These are phyloP conservation scores for Colletotrichum chrysophilum DNA, from an alignment of 2,329 filamentous ascomycete genomes.

Conservation along the genomic window DNA sequence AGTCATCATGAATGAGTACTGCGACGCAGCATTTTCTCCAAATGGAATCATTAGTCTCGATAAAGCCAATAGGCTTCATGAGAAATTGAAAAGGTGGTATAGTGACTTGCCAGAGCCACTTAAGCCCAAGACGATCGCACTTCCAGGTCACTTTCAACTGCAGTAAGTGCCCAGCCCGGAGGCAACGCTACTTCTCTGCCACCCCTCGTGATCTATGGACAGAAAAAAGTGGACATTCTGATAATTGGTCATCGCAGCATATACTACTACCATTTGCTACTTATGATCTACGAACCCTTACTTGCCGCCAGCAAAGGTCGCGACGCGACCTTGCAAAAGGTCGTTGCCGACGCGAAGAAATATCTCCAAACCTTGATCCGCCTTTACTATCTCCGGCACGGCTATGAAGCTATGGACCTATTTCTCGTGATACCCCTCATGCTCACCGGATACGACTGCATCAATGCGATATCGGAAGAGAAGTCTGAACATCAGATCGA, in stretches of 20 bases:
- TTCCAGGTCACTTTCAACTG: slow-evolving; percentile 39
- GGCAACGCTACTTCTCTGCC: no score
- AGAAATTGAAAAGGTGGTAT: slow-evolving; percentile 32
- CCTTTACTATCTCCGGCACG: slow-evolving; percentile 35
- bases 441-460: slow-evolving; percentile 28
- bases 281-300: slow-evolving; percentile 32
- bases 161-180: slow-evolving; percentile 31
- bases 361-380: slow-evolving; percentile 29
- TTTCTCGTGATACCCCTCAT: slow-evolving; percentile 37
- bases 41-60: not conserved
- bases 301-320: slow-evolving; percentile 8
- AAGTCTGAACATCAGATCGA: slow-evolving; percentile 15
- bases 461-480: slow-evolving; percentile 28
- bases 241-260: not conserved
- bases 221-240: no score
- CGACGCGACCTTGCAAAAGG: not conserved
- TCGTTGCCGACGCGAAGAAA: slow-evolving; percentile 26
- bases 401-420: slow-evolving; percentile 28
- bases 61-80: slow-evolving; percentile 24
- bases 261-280: slow-evolving; percentile 28
- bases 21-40: slow-evolving; percentile 19
- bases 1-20: slow-evolving; percentile 32
- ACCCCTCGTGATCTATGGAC: no score
- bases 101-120: slow-evolving; percentile 28
- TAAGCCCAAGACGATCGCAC: slow-evolving; percentile 30